Percentiles rank a stretch among this genome's conserved stretches.
Conservation (phyloP, 2,329 filamentous ascomycete species). For the Colletotrichum graminicola region DNA sequence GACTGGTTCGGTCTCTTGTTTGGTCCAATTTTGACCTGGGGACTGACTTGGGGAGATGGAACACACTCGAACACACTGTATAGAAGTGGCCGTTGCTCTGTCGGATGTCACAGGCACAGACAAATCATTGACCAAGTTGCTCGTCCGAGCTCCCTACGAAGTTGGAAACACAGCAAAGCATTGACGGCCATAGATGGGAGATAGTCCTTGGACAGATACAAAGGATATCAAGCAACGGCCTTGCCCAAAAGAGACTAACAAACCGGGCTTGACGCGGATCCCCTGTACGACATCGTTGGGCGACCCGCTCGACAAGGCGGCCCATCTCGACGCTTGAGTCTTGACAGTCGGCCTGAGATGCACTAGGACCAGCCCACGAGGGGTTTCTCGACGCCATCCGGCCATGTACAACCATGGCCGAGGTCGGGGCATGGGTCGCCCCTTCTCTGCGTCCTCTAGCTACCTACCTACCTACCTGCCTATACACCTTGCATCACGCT, state of each 20-base stretch:
- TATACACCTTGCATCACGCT: conserved; percentile 9
- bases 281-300: conserved; percentile 41
- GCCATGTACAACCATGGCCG: conserved; percentile 18
- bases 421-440: conserved; percentile 18
- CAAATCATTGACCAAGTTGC: conserved; percentile 5
- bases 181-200: neutral
- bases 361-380: conserved; percentile 30
- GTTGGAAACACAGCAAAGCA: conserved; percentile 15
- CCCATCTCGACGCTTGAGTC: conserved; percentile 25
- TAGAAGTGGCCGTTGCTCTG: conserved; percentile 6
- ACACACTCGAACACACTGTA: conserved; percentile 27
- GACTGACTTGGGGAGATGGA: neutral
- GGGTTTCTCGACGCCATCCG: conserved; percentile 25
- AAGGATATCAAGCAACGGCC: conserved; percentile 25
- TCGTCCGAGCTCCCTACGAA: conserved; percentile 15
- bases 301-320: conserved; percentile 31
- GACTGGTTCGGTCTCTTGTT: conserved; percentile 22
- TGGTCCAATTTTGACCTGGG: conserved; percentile 7
- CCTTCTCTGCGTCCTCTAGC: conserved; percentile 14
- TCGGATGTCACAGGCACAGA: conserved; percentile 10
- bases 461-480: neutral
- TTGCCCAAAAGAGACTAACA: conserved; percentile 36
- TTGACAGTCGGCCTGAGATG: conserved; percentile 20
- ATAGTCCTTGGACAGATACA: conserved; percentile 14
- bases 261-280: conserved; percentile 34